A percentile compares a stretch with the other conserved stretches of the same genome.
Evolutionary conservation across 495 filamentous ascomycete genomes (phyloP).

Genomic region (Hyaloscypha hepaticicola): DNA sequence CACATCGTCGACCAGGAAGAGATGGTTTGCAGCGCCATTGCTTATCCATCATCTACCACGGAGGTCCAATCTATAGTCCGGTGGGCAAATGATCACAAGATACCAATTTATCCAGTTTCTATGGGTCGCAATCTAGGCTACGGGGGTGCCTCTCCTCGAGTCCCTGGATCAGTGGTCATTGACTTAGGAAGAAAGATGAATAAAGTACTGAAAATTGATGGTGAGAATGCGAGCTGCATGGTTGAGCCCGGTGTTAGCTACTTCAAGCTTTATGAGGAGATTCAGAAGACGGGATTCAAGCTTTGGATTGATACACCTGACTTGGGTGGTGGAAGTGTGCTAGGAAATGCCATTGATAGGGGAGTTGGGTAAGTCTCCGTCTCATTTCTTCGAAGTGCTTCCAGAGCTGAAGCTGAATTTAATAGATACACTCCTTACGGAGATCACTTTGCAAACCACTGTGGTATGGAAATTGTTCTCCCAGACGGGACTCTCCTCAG

Average conservation of each 20-base stretch:
- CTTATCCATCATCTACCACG: slow-evolving; percentile 44
- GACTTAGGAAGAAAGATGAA: slow-evolving; percentile 55
- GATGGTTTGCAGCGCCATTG: slow-evolving; percentile 50
- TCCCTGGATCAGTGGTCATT: slow-evolving; percentile 50
- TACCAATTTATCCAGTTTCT: slow-evolving; percentile 53
- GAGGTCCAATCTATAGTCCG: slow-evolving; percentile 46
- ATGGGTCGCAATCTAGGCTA: slow-evolving; percentile 54
- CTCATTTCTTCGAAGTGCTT: background rate
- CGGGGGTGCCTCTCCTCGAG: slow-evolving; percentile 54
- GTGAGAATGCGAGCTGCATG: slow-evolving; percentile 47
- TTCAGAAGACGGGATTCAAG: slow-evolving; percentile 46
- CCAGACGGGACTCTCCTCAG: slow-evolving; percentile 47
- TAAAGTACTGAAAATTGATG: slow-evolving; percentile 50
- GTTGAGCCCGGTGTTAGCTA: slow-evolving; percentile 58
- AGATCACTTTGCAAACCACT: slow-evolving; percentile 47
- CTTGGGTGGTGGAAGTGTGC: slow-evolving; percentile 56
- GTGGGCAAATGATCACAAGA: slow-evolving; percentile 46
- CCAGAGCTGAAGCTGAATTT: slow-evolving; percentile 18
- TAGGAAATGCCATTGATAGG: slow-evolving; percentile 52
- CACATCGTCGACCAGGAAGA: slow-evolving; percentile 52
- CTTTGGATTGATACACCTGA: slow-evolving; percentile 55
- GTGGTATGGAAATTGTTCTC: slow-evolving; percentile 50
- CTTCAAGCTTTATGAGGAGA: slow-evolving; percentile 41
- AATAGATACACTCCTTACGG: slow-evolving; percentile 46
- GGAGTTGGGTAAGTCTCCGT: slow-evolving; percentile 38